These are phyloP conservation scores for Nyssa sinensis DNA, from an alignment of 148 eudicot species.

Conservation along the genomic window DNA sequence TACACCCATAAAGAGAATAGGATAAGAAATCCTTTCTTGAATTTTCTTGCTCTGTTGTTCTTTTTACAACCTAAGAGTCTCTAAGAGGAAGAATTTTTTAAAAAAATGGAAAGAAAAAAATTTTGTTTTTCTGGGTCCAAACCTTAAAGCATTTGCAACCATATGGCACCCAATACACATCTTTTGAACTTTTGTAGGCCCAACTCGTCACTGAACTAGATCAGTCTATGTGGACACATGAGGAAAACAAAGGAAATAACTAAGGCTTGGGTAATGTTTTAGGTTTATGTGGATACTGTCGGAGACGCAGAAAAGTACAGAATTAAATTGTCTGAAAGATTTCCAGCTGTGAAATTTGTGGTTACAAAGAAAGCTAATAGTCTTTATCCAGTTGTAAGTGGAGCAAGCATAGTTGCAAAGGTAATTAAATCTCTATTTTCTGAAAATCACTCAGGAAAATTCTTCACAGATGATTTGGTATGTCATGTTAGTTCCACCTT, in stretches of 20 bases:
- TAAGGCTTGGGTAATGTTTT: conserved; percentile 19
- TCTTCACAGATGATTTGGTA: neutral
- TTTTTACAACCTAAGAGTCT: neutral
- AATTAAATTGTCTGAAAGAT: conserved; percentile 63
- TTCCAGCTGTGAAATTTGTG: conserved; percentile 89
- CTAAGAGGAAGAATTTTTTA: neutral
- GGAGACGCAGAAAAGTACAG: conserved; percentile 92
- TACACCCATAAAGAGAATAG: neutral
- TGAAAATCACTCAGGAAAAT: conserved; percentile 3
- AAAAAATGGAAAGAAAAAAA: neutral
- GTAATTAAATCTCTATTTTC: conserved; percentile 26
- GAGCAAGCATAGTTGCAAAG: conserved; percentile 99
- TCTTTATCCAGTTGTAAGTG: conserved; percentile 98
- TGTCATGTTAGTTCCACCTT: conserved; percentile 6
- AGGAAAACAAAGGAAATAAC: neutral
- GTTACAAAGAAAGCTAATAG: conserved; percentile 99
- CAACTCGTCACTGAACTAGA: neutral
- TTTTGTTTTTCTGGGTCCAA: neutral
- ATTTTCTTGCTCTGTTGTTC: neutral
- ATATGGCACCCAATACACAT: neutral
- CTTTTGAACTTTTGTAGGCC: neutral
- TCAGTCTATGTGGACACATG: neutral
- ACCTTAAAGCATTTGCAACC: neutral
- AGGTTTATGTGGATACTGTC: conserved; percentile 97
- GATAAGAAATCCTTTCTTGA: neutral